Evolutionary conservation across 2,329 filamentous ascomycete genomes (phyloP).

Genomic region (Colletotrichum simmondsii): DNA sequence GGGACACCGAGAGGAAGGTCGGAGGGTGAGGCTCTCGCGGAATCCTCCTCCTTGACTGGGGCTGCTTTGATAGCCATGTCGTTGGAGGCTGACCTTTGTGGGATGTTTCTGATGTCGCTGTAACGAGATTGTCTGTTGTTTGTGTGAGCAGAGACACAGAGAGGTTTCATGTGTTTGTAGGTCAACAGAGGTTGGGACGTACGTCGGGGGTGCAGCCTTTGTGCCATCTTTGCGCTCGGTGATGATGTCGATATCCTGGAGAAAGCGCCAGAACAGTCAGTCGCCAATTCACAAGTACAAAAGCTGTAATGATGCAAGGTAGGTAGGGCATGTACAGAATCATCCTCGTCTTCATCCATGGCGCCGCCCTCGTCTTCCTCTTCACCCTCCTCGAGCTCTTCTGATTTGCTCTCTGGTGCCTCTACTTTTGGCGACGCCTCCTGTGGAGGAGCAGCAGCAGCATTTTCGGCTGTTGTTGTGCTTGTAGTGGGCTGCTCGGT

Average conservation of each 20-base stretch:
- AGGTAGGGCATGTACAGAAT: conserved; percentile 53
- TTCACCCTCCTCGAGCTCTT: conserved; percentile 72
- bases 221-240: conserved; percentile 74
- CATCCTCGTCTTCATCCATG: conserved; percentile 70
- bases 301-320: background rate
- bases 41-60: conserved; percentile 55
- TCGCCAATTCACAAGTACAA: background rate
- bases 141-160: background rate
- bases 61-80: conserved; percentile 59
- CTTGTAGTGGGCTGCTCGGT: conserved; percentile 42
- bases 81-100: conserved; percentile 66
- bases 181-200: conserved; percentile 41
- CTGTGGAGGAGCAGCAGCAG: conserved; percentile 6
- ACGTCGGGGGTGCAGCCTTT: conserved; percentile 69
- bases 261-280: conserved; percentile 11
- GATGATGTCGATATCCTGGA: conserved; percentile 74
- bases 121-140: conserved; percentile 67
- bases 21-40: conserved; percentile 42
- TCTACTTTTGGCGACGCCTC: conserved; percentile 32
- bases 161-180: no score
- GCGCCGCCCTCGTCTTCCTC: conserved; percentile 71
- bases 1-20: conserved; percentile 43
- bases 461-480: conserved; percentile 12
- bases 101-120: conserved; percentile 74
- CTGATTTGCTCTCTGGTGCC: conserved; percentile 48